A percentile compares a stretch with the other conserved stretches of the same genome.
Evolutionary conservation across 2,329 filamentous ascomycete genomes (phyloP).

Genomic region (Aspergillus hiratsukae): DNA sequence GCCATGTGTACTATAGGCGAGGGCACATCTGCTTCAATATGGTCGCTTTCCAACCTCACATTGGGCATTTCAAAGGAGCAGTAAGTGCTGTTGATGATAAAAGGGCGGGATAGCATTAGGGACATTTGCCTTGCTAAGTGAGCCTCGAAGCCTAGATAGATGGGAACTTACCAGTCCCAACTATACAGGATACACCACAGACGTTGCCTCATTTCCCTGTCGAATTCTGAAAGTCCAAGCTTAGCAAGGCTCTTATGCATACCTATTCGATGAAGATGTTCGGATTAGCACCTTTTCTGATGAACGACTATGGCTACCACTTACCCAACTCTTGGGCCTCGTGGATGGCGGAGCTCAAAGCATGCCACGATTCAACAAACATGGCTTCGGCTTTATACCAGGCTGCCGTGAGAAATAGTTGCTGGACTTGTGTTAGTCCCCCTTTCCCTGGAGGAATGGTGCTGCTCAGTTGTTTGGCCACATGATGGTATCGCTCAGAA

Average conservation of each 20-base stretch:
- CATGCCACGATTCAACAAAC: conserved; percentile 49
- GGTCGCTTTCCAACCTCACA: conserved; percentile 30
- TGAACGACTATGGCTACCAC: neutral
- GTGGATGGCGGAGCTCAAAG: conserved; percentile 41
- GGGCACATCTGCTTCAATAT: conserved; percentile 32
- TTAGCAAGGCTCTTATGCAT: conserved; percentile 37
- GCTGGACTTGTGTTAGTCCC: conserved; percentile 45
- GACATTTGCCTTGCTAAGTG: conserved; percentile 37
- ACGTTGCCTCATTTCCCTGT: conserved; percentile 45
- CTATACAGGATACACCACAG: conserved; percentile 45
- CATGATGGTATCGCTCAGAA: conserved; percentile 39
- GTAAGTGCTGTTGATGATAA: conserved; percentile 41
- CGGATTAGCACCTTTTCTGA: neutral
- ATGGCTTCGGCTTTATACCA: conserved; percentile 47
- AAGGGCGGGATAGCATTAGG: conserved; percentile 41
- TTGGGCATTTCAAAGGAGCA: conserved; percentile 40
- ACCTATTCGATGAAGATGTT: conserved; percentile 5
- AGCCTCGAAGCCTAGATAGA: neutral
- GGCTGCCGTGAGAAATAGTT: conserved; percentile 45
- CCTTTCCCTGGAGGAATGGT: conserved; percentile 43
- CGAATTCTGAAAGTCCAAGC: conserved; percentile 40
- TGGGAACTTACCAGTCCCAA: conserved; percentile 44
- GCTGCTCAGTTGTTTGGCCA: conserved; percentile 42
- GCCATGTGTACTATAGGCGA: conserved; percentile 44
- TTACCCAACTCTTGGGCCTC: conserved; percentile 49